Evolutionary conservation across 352 stramenopile genomes (phyloP).

Genomic region (Globisporangium barbulae): DNA sequence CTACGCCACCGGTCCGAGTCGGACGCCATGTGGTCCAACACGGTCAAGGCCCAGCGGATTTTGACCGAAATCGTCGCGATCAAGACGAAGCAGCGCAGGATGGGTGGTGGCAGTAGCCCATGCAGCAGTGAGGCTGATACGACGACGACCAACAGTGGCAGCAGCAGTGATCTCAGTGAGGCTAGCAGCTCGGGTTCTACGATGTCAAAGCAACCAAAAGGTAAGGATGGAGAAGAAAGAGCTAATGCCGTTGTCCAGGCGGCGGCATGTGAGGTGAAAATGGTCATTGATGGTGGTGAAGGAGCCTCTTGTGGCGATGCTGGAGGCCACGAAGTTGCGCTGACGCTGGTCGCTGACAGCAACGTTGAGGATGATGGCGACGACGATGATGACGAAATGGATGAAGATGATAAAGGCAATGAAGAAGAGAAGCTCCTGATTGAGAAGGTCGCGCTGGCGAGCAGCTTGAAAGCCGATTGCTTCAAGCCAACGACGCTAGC

Average conservation of each 20-base stretch:
- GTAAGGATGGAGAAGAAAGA: not conserved
- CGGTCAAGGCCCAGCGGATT: not conserved
- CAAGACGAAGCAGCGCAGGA: not conserved
- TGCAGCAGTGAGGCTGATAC: not conserved
- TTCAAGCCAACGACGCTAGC: not conserved
- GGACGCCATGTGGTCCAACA: not conserved
- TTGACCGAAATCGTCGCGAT: conserved; percentile 1
- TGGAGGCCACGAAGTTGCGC: not conserved
- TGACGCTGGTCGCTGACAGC: not conserved
- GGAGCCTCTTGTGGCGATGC: not conserved
- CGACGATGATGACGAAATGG: not conserved
- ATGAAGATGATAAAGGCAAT: not conserved
- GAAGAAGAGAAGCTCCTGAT: not conserved
- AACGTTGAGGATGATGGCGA: not conserved
- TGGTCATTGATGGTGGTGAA: no score
- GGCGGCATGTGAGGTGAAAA: no score
- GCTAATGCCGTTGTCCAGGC: not conserved
- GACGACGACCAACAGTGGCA: not conserved
- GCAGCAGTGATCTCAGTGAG: not conserved
- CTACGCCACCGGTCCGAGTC: conserved; percentile 5
- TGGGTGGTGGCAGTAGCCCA: not conserved
- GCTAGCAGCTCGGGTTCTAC: no score
- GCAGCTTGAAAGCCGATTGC: not conserved
- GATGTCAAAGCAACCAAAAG: not conserved
- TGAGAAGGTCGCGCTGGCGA: not conserved